Evolutionary conservation across 306 rosid species (phyloP).

Genomic region (Malus asiatica): DNA sequence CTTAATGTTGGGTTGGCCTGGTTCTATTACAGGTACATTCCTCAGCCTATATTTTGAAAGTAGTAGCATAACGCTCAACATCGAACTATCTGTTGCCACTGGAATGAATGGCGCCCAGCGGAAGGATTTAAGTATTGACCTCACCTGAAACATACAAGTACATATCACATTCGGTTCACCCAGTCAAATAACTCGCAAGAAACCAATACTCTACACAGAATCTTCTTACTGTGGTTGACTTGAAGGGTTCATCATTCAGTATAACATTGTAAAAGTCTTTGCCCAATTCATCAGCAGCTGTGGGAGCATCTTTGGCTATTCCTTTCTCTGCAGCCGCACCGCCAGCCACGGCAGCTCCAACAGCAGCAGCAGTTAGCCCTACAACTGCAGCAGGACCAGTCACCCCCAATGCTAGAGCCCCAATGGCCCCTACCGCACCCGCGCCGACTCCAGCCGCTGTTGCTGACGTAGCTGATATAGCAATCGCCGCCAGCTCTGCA

Average conservation of each 20-base stretch:
- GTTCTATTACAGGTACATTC: constrained; percentile 80
- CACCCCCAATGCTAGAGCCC: constrained; percentile 72
- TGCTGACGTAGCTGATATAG: constrained; percentile 72
- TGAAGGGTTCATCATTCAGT: constrained; percentile 89
- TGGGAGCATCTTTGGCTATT: constrained; percentile 60
- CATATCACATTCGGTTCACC: neutral
- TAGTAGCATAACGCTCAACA: constrained; percentile 75
- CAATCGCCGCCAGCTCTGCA: constrained; percentile 83
- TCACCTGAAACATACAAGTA: constrained; percentile 50
- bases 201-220: neutral
- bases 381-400: constrained; percentile 83
- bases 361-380: constrained; percentile 85
- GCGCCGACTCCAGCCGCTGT: constrained; percentile 84
- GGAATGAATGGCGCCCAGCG: constrained; percentile 88
- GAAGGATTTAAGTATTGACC: constrained; percentile 53
- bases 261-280: constrained; percentile 73
- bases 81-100: constrained; percentile 49
- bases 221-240: constrained; percentile 76
- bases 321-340: constrained; percentile 60
- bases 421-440: constrained; percentile 73
- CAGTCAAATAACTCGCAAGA: neutral
- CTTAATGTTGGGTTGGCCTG: constrained; percentile 54
- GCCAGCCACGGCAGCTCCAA: constrained; percentile 82
- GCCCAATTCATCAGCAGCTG: constrained; percentile 67
- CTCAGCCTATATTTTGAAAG: constrained; percentile 88